Evolutionary conservation across 495 filamentous ascomycete genomes (phyloP).

Genomic region (Darksidea phi): DNA sequence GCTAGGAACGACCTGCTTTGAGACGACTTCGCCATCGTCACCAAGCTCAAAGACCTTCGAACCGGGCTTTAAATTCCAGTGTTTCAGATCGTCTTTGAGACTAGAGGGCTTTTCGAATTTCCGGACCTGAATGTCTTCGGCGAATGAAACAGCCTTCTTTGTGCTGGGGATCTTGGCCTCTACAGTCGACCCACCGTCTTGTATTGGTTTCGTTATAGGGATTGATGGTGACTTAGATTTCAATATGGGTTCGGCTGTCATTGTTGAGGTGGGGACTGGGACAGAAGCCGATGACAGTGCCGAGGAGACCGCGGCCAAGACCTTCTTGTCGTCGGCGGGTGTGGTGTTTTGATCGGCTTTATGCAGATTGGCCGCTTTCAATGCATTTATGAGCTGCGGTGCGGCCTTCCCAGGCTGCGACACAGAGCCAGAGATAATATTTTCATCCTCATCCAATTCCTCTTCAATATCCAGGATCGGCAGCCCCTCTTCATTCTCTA

Average conservation of each 20-base stretch:
- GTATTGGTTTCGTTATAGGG: background rate
- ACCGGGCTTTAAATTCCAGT: slow-evolving; percentile 35
- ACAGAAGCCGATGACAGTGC: background rate
- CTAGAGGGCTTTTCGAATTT: slow-evolving; percentile 4
- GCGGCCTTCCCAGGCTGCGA: slow-evolving; percentile 58
- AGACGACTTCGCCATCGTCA: slow-evolving; percentile 40
- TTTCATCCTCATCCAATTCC: slow-evolving; percentile 87
- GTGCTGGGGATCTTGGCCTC: too few species aligned
- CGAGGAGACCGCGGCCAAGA: slow-evolving; percentile 1
- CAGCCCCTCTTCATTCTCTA: slow-evolving; percentile 61
- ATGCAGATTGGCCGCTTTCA: slow-evolving; percentile 69
- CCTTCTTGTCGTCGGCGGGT: background rate
- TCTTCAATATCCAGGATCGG: slow-evolving; percentile 86
- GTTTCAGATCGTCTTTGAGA: slow-evolving; percentile 25
- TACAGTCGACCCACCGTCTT: too few species aligned
- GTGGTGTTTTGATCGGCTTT: slow-evolving; percentile 42
- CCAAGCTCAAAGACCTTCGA: slow-evolving; percentile 40
- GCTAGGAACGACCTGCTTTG: slow-evolving; percentile 47
- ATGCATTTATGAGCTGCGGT: slow-evolving; percentile 60
- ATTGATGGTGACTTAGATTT: slow-evolving; percentile 1
- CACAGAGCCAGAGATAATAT: slow-evolving; percentile 66
- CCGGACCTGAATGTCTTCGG: slow-evolving; percentile 57
- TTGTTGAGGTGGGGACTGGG: background rate
- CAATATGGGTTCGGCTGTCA: background rate
- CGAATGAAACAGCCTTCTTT: slow-evolving; percentile 48